phyloP scores from a whole-genome alignment of 1,284 basidiomycete species.

The Puccinia novopanici region DNA sequence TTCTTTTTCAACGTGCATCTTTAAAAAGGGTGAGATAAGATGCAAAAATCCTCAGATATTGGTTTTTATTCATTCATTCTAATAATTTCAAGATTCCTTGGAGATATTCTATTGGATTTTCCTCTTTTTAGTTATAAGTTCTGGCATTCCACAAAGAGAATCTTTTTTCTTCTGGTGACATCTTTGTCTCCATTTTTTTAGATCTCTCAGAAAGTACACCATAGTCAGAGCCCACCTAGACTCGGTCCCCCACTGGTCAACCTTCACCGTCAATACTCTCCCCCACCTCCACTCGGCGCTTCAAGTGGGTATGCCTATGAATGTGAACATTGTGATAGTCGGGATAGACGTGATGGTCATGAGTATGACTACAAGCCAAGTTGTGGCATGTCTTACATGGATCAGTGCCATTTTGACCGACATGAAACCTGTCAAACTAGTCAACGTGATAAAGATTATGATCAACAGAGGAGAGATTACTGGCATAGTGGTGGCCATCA shows the following conservation, averaged over 20 bases:
- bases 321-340: constrained; percentile 25
- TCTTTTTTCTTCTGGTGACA: too few relatives aligned
- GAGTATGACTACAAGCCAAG: constrained; percentile 33
- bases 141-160: too few relatives aligned
- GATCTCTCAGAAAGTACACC: too few relatives aligned
- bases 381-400: constrained; percentile 19
- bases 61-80: too few relatives aligned
- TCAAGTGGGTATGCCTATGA: constrained; percentile 35
- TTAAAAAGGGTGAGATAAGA: too few relatives aligned
- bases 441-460: constrained; percentile 35
- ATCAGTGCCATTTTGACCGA: constrained; percentile 38
- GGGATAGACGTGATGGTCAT: constrained; percentile 16
- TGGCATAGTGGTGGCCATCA: constrained; percentile 30
- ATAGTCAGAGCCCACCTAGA: constrained; percentile 38
- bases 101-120: too few relatives aligned
- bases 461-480: constrained; percentile 45
- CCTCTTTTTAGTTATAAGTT: too few relatives aligned
- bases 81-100: too few relatives aligned
- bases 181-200: too few relatives aligned
- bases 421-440: constrained; percentile 29
- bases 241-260: constrained; percentile 31
- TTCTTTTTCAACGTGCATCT: too few relatives aligned
- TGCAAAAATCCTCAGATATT: too few relatives aligned
- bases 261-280: constrained; percentile 40
- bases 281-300: constrained; percentile 9